Evolutionary conservation across 257 asterid species (phyloP), one percentile per base, ranked within the genome.

Genomic region (Paraleonurus japonicus): DNA sequence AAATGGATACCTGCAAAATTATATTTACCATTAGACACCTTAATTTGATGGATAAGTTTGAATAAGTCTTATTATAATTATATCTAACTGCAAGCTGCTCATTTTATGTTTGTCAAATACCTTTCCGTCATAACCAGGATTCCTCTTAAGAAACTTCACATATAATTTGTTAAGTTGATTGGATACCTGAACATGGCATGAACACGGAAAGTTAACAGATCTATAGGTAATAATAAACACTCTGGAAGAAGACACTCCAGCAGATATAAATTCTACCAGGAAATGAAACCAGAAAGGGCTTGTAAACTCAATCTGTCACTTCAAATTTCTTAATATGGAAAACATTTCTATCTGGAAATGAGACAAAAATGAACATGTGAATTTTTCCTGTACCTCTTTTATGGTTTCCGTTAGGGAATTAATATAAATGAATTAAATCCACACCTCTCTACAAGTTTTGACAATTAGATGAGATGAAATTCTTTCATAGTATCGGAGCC

Each of bases 71-170:
- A 28, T 45, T 32, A 45, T 7, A 27, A 48, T 39, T 9, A 41
- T 41, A 50, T 45, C 1, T 57, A 17, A 57, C 45, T 6, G 57
- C 37, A 70, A 61, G 69, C 4, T 74, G 73, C 32, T 17, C 33
- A 61, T 50, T 65, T 73, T 70, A 62, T 37, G 71, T 67, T 73
- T 43, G 64, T 75, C 50, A 45, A 62, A 32, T 84, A 94, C 98
- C 96, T 94, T 94, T 66, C 99, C 98, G 69, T 90, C 90, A 78
- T 94, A 94, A 67, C 95, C 96, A 53, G 99, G 99, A 80, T 94
- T 94, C 86, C 99, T 85, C 88, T 86, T 86, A 39, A 91, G 86
- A 76, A 94, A 94, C 89, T 94, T 94, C 82, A 91, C 48, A 86
- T 91, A 94, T 64, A 94, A 77, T 78, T 75, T 85, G 85, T 94